These are phyloP conservation scores for Triangularia setosa DNA, from an alignment of 2,329 filamentous ascomycete species.

Conservation along the genomic window DNA sequence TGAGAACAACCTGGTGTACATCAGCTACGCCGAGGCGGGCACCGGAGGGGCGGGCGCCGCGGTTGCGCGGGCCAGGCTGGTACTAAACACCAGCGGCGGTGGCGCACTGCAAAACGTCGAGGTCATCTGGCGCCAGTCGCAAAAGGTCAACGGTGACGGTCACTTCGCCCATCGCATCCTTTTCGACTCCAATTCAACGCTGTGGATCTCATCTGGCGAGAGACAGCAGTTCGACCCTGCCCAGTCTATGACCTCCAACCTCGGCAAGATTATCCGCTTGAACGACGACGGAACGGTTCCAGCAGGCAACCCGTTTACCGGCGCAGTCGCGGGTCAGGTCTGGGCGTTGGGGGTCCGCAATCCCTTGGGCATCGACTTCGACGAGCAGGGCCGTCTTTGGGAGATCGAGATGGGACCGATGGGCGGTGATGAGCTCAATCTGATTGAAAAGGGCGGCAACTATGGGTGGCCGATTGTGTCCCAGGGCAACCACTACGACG, in stretches of 20 bases:
- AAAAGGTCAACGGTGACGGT: conserved; percentile 27
- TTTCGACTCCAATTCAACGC: conserved; percentile 28
- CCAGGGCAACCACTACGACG: conserved; percentile 33
- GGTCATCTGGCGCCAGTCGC: conserved; percentile 34
- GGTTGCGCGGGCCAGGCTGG: conserved; percentile 32
- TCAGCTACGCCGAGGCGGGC: conserved; percentile 33
- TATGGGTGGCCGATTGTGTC: conserved; percentile 35
- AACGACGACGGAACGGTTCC: conserved; percentile 33
- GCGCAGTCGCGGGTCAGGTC: conserved; percentile 30
- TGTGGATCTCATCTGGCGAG: conserved; percentile 35
- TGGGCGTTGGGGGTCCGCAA: conserved; percentile 34
- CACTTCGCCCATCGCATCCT: conserved; percentile 33
- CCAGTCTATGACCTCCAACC: conserved; percentile 32
- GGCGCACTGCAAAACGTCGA: conserved; percentile 29
- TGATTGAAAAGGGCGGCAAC: conserved; percentile 33
- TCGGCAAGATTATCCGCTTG: conserved; percentile 34
- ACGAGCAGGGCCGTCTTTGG: conserved; percentile 34
- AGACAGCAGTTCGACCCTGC: conserved; percentile 32
- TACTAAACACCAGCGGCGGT: conserved; percentile 29
- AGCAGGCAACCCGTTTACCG: conserved; percentile 33
- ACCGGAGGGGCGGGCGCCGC: conserved; percentile 28
- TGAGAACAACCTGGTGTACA: conserved; percentile 31
- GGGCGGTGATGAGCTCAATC: conserved; percentile 35
- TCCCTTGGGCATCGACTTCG: conserved; percentile 34
- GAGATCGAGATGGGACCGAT: conserved; percentile 35